Evolutionary conservation across 139 green algal species (phyloP).

Genomic region (Tetradesmus obliquus): DNA sequence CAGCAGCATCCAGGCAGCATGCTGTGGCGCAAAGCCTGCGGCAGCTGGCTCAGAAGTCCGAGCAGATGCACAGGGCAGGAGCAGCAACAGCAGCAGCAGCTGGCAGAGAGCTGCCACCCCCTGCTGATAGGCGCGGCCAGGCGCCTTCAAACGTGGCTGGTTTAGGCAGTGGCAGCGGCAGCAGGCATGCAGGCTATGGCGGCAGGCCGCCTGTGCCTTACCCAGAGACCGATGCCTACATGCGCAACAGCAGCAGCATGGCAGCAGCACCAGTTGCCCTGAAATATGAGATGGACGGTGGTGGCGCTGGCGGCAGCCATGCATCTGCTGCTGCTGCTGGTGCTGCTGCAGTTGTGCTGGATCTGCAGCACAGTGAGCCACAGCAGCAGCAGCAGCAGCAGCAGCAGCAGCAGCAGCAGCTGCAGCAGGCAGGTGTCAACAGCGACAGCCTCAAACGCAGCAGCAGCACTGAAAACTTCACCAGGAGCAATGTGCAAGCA

Average conservation of each 20-base stretch:
- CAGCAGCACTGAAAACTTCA: not conserved
- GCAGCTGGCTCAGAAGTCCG: not conserved
- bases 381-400: not conserved
- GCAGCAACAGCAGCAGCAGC: not conserved
- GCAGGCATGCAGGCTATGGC: not conserved
- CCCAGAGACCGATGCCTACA: not conserved
- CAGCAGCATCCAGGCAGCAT: constrained; percentile 12
- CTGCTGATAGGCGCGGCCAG: not conserved
- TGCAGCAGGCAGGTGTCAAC: not conserved
- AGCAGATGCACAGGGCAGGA: constrained; percentile 1
- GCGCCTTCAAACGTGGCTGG: too few species aligned
- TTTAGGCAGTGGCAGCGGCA: not conserved
- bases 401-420: not conserved
- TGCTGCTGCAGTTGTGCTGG: not conserved
- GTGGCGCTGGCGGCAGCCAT: too few species aligned
- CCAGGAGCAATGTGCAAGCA: too few species aligned
- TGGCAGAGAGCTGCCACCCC: not conserved
- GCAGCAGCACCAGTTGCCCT: not conserved
- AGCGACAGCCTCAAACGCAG: not conserved
- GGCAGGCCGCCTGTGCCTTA: not conserved
- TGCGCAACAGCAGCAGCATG: not conserved
- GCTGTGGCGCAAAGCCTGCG: constrained; percentile 16
- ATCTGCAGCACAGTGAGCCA: not conserved
- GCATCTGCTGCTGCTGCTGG: not conserved
- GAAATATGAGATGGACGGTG: too few species aligned